Evolutionary conservation across 176 grass and related monocot genomes (phyloP).

Genomic region (Aechmea fasciata): DNA sequence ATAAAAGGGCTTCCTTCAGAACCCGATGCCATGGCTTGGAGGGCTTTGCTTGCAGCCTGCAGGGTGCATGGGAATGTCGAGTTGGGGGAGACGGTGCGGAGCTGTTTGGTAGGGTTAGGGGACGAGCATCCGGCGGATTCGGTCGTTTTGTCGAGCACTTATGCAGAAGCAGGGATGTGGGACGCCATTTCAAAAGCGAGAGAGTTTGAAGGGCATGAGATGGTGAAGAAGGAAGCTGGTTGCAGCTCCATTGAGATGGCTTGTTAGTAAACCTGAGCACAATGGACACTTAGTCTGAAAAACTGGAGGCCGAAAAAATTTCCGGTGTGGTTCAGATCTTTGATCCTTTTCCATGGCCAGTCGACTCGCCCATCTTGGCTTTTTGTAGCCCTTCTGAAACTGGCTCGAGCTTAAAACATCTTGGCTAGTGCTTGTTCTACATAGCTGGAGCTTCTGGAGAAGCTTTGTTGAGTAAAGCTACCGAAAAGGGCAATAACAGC

Average conservation of each 20-base stretch:
- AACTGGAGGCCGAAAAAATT: too few species aligned
- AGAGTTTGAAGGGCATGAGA: constrained; percentile 15
- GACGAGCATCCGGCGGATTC: constrained; percentile 38
- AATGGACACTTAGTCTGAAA: too few species aligned
- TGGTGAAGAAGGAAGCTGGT: constrained; percentile 41
- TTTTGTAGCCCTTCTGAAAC: too few species aligned
- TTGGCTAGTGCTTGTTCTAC: too few species aligned
- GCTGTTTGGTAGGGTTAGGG: constrained; percentile 20
- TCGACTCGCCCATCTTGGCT: too few species aligned
- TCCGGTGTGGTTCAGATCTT: too few species aligned
- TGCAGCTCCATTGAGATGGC: constrained; percentile 22
- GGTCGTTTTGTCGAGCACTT: constrained; percentile 46
- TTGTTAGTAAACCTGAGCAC: not conserved
- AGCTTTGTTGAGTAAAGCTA: too few species aligned
- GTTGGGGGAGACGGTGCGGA: constrained; percentile 25
- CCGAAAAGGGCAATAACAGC: too few species aligned
- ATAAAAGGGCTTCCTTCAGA: constrained; percentile 21
- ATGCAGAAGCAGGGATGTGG: constrained; percentile 38
- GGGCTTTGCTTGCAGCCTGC: constrained; percentile 53
- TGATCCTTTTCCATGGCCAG: too few species aligned
- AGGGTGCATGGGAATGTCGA: constrained; percentile 47
- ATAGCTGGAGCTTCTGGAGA: too few species aligned
- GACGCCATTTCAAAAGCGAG: constrained; percentile 23
- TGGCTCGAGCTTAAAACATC: too few species aligned
- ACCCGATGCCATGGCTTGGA: constrained; percentile 31